Base-by-base conservation (phyloP, 2,329 filamentous ascomycete species). In the Cryphonectria naterciae region DNA sequence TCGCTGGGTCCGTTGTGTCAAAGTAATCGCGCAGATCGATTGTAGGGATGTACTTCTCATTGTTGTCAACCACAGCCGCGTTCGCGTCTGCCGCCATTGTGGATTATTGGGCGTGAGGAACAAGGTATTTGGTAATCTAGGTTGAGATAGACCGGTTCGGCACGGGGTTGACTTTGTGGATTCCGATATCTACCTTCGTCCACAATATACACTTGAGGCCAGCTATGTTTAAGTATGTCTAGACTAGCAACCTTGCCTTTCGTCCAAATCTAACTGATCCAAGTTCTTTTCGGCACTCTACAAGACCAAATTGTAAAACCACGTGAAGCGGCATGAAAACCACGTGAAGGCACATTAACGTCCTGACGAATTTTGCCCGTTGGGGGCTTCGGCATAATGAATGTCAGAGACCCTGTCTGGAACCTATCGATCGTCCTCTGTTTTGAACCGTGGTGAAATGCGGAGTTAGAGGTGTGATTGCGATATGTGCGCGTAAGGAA, bases 11-110 rank as follows among this genome's bases (percentile, higher is more conserved):
- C 15, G 54, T 28, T 19, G 22, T 25, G 54, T 32, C 28, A 10
- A 58, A 58, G 28, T 58, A 58, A 6, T 58, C n/a, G 17, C 54
- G n/a, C 7, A 58, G 54, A 8, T 58, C 54, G n/a, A 58, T 58
- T 4, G 54, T 32, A 58, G 54, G 54, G 25, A 58, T 58, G 54
- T 58, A 58, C n/a, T 58, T 58, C 25, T 58, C 54, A 22, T 58
- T 32, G n/a, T 58, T 32, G n/a, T 58, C 28, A 15, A 25, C 54
- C n/a, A 58, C 54, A 32, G n/a, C 54, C 10, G 37, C 37, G 10
- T 39, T 39, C n/a, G 54, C 54, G 54, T 58, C 46, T 22, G 46
- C 22, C 19, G 46, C 46, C 46, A 49, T 49, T 49, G 46, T 49
- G 17, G 19, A 49, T 8, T 22, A 49, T 22, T 49, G 6, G n/a